Conservation (phyloP, 2,329 filamentous ascomycete species). For the Fusarium poae region DNA sequence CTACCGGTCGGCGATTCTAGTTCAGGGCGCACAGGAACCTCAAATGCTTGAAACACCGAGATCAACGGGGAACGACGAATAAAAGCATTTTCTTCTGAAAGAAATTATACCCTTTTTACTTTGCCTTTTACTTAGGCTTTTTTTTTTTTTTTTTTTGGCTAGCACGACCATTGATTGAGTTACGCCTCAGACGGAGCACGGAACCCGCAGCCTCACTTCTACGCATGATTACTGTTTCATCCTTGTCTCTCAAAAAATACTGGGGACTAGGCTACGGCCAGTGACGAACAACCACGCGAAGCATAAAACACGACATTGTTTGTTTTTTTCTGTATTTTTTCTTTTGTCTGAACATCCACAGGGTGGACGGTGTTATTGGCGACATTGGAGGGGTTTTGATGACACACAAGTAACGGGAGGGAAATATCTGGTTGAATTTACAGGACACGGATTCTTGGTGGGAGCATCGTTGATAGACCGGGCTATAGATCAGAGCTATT, state of each 20-base stretch:
- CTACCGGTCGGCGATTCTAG: constrained; percentile 55
- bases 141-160: too few species aligned
- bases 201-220: constrained; percentile 42
- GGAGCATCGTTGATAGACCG: constrained; percentile 19
- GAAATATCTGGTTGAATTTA: constrained; percentile 30
- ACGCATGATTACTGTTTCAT: constrained; percentile 29
- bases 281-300: constrained; percentile 12
- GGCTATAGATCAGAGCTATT: constrained; percentile 5
- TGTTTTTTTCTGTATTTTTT: constrained; percentile 19
- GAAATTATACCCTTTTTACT: constrained; percentile 45
- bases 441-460: constrained; percentile 5
- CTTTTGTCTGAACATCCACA: constrained; percentile 26
- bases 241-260: constrained; percentile 13
- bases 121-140: constrained; percentile 13
- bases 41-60: constrained; percentile 20
- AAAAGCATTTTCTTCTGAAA: constrained; percentile 30
- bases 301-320: constrained; percentile 7
- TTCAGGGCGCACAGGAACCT: constrained; percentile 42
- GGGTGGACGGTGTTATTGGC: constrained; percentile 44
- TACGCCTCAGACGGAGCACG: constrained; percentile 27
- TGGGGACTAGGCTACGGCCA: constrained; percentile 2
- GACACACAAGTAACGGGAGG: constrained; percentile 25
- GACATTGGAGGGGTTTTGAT: constrained; percentile 33
- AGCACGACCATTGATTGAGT: too few species aligned
- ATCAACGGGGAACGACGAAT: constrained; percentile 22